These are phyloP conservation scores for Eleusine indica DNA, from an alignment of 176 grass and related monocot genomes.

Conservation along the genomic window DNA sequence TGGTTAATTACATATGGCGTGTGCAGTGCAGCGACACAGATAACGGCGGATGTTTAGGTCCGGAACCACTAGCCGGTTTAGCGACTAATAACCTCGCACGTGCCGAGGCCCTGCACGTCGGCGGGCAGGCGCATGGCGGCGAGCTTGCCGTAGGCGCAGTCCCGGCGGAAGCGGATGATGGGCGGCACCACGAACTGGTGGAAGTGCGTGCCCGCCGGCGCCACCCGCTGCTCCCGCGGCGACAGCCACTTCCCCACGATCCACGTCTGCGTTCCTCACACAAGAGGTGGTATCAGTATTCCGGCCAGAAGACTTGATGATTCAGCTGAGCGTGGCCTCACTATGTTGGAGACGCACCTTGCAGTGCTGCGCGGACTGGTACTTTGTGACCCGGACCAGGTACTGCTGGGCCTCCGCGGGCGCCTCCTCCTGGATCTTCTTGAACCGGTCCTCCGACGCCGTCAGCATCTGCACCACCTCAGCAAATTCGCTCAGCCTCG, in stretches of 20 bases:
- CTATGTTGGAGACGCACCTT: neutral
- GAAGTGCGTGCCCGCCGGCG: constrained; percentile 65
- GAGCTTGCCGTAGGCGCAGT: constrained; percentile 66
- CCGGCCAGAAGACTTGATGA: no score
- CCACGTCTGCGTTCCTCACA: constrained; percentile 57
- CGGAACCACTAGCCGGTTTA: neutral
- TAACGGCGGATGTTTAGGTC: neutral
- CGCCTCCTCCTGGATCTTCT: constrained; percentile 49
- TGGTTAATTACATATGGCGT: neutral
- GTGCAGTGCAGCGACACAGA: neutral
- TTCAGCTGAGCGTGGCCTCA: no score
- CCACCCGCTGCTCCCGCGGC: constrained; percentile 52
- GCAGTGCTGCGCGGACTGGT: constrained; percentile 44
- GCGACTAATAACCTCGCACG: constrained; percentile 52
- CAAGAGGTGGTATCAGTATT: neutral
- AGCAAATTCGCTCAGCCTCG: neutral
- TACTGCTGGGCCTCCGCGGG: constrained; percentile 31
- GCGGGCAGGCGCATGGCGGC: constrained; percentile 62
- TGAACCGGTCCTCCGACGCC: constrained; percentile 47
- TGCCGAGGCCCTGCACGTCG: constrained; percentile 58
- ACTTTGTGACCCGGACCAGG: constrained; percentile 54
- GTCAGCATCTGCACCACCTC: constrained; percentile 51
- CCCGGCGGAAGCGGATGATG: constrained; percentile 51
- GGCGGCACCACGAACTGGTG: constrained; percentile 78
- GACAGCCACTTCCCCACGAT: constrained; percentile 73